phyloP scores from a whole-genome alignment of 2,329 filamentous ascomycete genomes.

The Trematosphaeria pertusa region DNA sequence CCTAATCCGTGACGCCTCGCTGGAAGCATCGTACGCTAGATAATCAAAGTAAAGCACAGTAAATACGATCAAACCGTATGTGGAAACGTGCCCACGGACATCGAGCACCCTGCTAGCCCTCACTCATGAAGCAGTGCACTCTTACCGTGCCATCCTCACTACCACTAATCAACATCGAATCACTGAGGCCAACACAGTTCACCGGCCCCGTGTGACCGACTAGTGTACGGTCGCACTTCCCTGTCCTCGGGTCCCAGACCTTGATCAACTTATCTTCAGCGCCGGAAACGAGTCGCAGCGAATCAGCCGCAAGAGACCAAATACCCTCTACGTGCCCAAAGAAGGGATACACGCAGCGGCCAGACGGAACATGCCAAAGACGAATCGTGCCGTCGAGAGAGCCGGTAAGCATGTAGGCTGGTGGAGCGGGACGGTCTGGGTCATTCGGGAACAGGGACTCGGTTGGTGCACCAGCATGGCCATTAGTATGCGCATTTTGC shows the following conservation, averaged over 20 bases:
- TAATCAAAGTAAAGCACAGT: too few relatives aligned
- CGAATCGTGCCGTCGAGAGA: conserved; percentile 91
- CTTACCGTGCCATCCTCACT: conserved; percentile 93
- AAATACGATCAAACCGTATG: too few relatives aligned
- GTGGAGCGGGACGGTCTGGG: conserved; percentile 72
- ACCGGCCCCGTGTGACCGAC: conserved; percentile 90
- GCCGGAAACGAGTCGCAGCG: conserved; percentile 84
- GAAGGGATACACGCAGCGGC: conserved; percentile 86
- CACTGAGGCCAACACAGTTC: conserved; percentile 90
- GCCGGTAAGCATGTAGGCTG: conserved; percentile 90
- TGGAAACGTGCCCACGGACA: too few relatives aligned
- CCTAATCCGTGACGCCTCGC: too few relatives aligned
- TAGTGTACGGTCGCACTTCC: conserved; percentile 90
- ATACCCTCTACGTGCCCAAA: conserved; percentile 97
- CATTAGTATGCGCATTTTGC: conserved; percentile 2
- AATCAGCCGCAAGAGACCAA: conserved; percentile 91
- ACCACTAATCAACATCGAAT: conserved; percentile 86
- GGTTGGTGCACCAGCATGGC: too few relatives aligned
- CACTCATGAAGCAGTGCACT: conserved; percentile 56
- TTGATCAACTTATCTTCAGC: conserved; percentile 96
- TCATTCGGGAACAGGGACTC: conserved; percentile 65
- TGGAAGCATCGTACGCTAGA: too few relatives aligned
- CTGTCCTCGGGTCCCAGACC: conserved; percentile 90
- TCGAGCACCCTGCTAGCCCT: too few relatives aligned
- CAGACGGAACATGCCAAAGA: conserved; percentile 86